Base-by-base conservation (phyloP, 257 asterid species). In the Petrea volubilis region DNA sequence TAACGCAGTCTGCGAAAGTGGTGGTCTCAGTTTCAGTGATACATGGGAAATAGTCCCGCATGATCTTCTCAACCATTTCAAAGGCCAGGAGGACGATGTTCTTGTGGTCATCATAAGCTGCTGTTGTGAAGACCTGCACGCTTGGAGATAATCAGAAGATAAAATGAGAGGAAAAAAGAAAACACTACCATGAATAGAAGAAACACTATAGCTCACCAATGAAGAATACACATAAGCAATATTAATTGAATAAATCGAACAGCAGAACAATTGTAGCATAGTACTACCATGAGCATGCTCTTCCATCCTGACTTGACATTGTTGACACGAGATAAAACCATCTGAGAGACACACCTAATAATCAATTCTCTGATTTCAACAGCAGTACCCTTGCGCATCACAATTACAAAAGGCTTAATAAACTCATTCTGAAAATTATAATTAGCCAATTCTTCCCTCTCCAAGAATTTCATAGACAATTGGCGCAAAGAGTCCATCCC, bases 291-390 rank as follows among this genome's bases (percentile, higher is more conserved):
- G 92, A 95, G 92, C 98, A 95, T 95, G 86, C 99, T 92, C 86
- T 95, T 95, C 99, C 99, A 95, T 79, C 99, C 99, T 1, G 99
- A 95, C 79, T 95, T 95, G 72, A 95, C 96, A 85, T 86, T 88
- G 79, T 88, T 90, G 71, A 92, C 99, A 63, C 99, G 97, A 75
- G 99, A 90, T 66, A 92, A 78, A 70, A 95, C 98, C 99, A 95
- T 90, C 74, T 95, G 99, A 66, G 99, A 95, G 77, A 95, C 91
- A 15, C 99, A 95, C 83, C 99, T 90, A 75, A 95, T 88, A 40
- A 95, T 92, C 76, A 95, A 73, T 82, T 95, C 99, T 82, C 98
- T 81, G 80, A 95, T 95, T 85, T 95, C 99, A 70, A 95, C 97
- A 71, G 98, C 98, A 78, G 80, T 88, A 79, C 99, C 92, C 86